Base-by-base conservation (phyloP, 2,329 filamentous ascomycete genomes). In the Diaporthe destruens region DNA sequence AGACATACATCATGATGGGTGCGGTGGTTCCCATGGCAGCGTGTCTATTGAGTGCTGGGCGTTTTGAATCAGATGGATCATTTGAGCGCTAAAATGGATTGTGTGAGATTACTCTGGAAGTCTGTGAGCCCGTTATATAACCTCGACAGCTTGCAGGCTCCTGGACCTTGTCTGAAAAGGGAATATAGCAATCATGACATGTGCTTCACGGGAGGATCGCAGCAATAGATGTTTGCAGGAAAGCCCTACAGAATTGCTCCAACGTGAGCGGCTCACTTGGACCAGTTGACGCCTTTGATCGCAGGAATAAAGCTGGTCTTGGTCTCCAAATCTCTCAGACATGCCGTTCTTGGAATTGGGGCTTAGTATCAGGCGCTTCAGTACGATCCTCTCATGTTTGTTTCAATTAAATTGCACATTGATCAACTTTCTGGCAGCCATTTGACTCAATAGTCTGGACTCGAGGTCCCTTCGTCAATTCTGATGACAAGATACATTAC, bases 401-500 rank as follows among this genome's bases (percentile, higher is more conserved):
- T 51, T 23, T 34, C 44, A 51, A 65, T 65, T 51, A 8, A 29
- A 29, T 20, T 20, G 36, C 23, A 9, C 6, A 34, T 16, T 11
- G 20, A 23, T 39, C n/a, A 53, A 53, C 4, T 42, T 42, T 42
- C 20, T 49, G 29, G 44, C 11, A 51, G 42, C 29, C 12, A 36
- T 51, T 49, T n/a, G 32, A 11, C 29, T 65, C 42, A 36, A 65
- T 51, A 36, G 20, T 44, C 18, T 53, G 61, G 61, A 44, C 47
- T 53, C 36, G 61, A 53, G 61, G 47, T 39, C 47, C 61, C 61
- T 66, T 66, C n/a, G 47, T 66, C 61, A 66, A 66, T 66, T 66
- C 61, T 39, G 47, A 53, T 39, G 47, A 66, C 61, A 66, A 53
- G 47, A 66, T 66, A 66, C 61, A 66, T 65, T 66, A 66, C 47